Conservation (phyloP, 257 asterid genomes). For the Przewalskia tangutica region DNA sequence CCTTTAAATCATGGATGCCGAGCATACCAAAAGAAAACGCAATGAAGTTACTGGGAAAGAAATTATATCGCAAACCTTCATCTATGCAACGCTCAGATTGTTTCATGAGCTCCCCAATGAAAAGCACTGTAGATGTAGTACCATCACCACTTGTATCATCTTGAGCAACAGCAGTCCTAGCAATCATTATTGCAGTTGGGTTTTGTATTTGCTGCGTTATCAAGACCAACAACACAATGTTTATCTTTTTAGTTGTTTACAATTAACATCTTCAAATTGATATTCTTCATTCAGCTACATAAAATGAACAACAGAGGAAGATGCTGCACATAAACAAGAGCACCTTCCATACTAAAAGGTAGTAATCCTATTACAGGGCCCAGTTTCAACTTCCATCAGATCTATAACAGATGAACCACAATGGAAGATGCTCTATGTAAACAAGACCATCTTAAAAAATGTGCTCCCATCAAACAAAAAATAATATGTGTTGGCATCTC, state of each 20-base stretch:
- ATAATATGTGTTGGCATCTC: background rate
- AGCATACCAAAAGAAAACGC: background rate
- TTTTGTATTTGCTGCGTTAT: constrained; percentile 87
- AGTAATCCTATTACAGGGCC: background rate
- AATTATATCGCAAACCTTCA: constrained; percentile 54
- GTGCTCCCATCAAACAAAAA: background rate
- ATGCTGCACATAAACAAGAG: background rate
- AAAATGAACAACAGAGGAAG: background rate
- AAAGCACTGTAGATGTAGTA: constrained; percentile 93
- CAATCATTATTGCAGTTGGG: constrained; percentile 99
- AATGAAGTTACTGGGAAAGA: background rate
- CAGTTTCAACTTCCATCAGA: background rate
- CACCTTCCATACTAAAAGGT: background rate
- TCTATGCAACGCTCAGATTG: constrained; percentile 93
- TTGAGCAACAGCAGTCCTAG: constrained; percentile 99
- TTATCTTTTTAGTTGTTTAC: background rate
- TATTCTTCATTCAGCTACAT: background rate
- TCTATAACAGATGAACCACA: background rate
- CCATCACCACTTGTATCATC: constrained; percentile 98
- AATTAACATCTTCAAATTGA: background rate
- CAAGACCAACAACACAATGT: background rate
- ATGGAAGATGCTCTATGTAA: background rate
- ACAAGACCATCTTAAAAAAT: background rate
- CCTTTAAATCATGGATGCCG: background rate
- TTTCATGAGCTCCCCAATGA: constrained; percentile 98